Evolutionary conservation across 2,329 filamentous ascomycete species (phyloP).

Genomic region (Microdochium trichocladiopsis): DNA sequence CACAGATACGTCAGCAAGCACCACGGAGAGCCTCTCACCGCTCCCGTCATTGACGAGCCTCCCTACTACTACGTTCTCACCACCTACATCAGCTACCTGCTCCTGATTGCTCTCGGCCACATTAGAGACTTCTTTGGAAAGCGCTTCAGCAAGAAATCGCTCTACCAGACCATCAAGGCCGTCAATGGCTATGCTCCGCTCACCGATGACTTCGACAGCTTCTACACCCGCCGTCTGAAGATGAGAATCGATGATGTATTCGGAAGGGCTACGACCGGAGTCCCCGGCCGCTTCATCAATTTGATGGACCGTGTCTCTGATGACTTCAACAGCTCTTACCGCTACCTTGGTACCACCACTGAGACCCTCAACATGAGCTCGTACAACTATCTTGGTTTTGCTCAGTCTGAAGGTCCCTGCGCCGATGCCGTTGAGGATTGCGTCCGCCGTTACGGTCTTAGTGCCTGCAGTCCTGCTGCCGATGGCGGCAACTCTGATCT

Average conservation of each 20-base stretch:
- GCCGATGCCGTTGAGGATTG: constrained; percentile 86
- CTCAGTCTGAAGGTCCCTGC: constrained; percentile 93
- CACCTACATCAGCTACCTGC: constrained; percentile 96
- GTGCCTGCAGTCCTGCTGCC: constrained; percentile 70
- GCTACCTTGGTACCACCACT: constrained; percentile 81
- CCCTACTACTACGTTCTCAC: constrained; percentile 96
- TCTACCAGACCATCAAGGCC: constrained; percentile 74
- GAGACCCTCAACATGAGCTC: constrained; percentile 98
- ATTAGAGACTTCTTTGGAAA: constrained; percentile 97
- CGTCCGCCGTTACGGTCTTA: constrained; percentile 79
- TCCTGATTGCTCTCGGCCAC: constrained; percentile 92
- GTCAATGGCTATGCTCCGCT: constrained; percentile 88
- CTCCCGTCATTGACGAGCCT: constrained; percentile 88
- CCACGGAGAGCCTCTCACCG: constrained; percentile 69
- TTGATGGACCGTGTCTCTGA: constrained; percentile 84
- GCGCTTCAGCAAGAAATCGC: constrained; percentile 76
- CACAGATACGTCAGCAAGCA: constrained; percentile 90
- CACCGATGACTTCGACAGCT: constrained; percentile 98
- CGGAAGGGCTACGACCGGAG: constrained; percentile 82
- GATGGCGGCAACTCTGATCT: constrained; percentile 86
- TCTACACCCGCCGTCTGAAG: constrained; percentile 90
- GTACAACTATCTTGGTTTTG: constrained; percentile 98
- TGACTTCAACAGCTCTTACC: constrained; percentile 87
- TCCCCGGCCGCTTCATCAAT: constrained; percentile 90
- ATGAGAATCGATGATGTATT: constrained; percentile 96